Evolutionary conservation across 2,329 filamentous ascomycete genomes (phyloP).

Genomic region (Talaromyces sp.): DNA sequence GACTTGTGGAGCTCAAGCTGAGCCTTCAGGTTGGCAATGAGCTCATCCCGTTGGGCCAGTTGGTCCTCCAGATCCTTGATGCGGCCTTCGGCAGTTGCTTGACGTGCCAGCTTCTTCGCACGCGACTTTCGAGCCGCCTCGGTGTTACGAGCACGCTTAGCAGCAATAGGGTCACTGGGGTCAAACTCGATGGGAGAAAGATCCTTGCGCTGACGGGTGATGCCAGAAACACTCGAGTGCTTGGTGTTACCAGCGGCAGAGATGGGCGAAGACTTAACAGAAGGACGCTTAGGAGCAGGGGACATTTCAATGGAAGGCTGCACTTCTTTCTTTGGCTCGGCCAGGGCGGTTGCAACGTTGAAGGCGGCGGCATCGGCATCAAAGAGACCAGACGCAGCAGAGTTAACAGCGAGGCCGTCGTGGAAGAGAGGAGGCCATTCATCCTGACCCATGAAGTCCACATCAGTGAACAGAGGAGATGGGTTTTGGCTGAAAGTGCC

Average conservation of each 20-base stretch:
- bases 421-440: conserved; percentile 70
- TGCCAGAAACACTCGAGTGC: conserved; percentile 70
- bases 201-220: conserved; percentile 78
- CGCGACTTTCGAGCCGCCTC: conserved; percentile 92
- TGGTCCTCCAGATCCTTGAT: conserved; percentile 68
- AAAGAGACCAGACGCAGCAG: conserved; percentile 18
- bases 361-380: conserved; percentile 36
- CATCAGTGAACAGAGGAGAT: conserved; percentile 71
- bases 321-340: conserved; percentile 23
- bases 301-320: conserved; percentile 29
- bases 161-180: conserved; percentile 70
- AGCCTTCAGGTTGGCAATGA: conserved; percentile 26
- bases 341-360: conserved; percentile 33
- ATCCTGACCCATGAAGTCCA: conserved; percentile 58
- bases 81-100: conserved; percentile 72
- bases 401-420: conserved; percentile 25
- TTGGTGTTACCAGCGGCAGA: conserved; percentile 47
- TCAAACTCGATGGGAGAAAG: conserved; percentile 79
- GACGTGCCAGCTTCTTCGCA: conserved; percentile 76
- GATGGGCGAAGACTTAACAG: conserved; percentile 20
- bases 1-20: conserved; percentile 24
- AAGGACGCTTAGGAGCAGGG: conserved; percentile 45
- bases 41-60: conserved; percentile 31
- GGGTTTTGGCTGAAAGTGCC: conserved; percentile 70
- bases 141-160: conserved; percentile 93